A percentile compares a stretch with the other conserved stretches of the same genome.
Conservation (phyloP, 768 basidiomycete genomes). For the Pleurotus ostreatus region DNA sequence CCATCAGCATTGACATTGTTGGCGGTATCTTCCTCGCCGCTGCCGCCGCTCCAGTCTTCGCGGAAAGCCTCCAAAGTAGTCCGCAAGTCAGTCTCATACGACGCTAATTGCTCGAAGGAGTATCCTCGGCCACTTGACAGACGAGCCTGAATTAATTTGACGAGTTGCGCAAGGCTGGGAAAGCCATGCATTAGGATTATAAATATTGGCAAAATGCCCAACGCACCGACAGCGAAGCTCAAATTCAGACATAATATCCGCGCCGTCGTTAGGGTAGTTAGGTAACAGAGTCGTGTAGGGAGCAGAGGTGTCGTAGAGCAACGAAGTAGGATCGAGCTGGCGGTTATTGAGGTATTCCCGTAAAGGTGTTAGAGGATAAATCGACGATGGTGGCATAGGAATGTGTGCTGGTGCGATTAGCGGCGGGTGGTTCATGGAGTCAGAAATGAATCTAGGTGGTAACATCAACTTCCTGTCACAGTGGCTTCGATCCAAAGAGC, state of each 20-base stretch:
- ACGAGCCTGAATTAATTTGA: constrained; percentile 58
- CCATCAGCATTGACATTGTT: background rate
- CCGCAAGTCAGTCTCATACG: constrained; percentile 53
- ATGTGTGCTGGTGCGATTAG: constrained; percentile 30
- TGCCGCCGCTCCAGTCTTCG: background rate
- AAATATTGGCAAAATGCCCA: constrained; percentile 1
- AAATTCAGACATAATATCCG: constrained; percentile 30
- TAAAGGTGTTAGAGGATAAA: constrained; percentile 52
- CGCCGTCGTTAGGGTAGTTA: constrained; percentile 23
- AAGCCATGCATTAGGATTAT: constrained; percentile 4
- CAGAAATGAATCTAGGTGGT: constrained; percentile 58
- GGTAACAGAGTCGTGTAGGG: constrained; percentile 43
- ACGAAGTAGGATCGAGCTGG: background rate
- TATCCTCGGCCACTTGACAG: constrained; percentile 35
- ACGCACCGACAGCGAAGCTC: constrained; percentile 59
- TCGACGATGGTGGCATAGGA: constrained; percentile 48
- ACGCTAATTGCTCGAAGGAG: constrained; percentile 59
- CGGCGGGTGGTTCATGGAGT: constrained; percentile 60
- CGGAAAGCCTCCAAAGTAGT: constrained; percentile 54
- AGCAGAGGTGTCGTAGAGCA: constrained; percentile 13
- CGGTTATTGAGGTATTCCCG: constrained; percentile 46
- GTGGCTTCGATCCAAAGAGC: background rate
- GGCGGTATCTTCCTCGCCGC: background rate
- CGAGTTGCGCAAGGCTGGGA: constrained; percentile 54
- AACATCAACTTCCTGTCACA: too few relatives aligned